Evolutionary conservation across 345 rosid genomes (phyloP).

Genomic region (Syzygium grande): DNA sequence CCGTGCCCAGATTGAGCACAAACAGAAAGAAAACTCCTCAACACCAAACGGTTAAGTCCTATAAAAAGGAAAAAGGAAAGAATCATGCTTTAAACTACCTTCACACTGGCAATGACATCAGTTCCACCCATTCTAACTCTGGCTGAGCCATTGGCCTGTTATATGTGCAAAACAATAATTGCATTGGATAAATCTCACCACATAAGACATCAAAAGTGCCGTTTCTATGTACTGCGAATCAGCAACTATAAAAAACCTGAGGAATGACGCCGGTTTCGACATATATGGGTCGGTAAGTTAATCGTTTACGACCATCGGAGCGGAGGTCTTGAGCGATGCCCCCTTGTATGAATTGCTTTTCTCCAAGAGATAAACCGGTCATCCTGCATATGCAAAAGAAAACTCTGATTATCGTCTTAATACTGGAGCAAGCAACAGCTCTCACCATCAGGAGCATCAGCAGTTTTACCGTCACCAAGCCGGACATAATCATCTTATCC

Average conservation of each 20-base stretch:
- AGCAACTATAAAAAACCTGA: constrained; percentile 32
- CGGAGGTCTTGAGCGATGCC: constrained; percentile 85
- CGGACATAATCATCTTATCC: neutral
- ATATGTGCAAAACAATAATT: neutral
- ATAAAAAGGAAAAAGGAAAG: too few relatives aligned
- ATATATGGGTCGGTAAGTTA: constrained; percentile 51
- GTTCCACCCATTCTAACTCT: constrained; percentile 71
- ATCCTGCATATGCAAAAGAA: constrained; percentile 14
- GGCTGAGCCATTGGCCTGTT: constrained; percentile 90
- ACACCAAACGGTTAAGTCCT: neutral
- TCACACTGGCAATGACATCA: constrained; percentile 91
- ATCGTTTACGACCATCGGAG: constrained; percentile 66
- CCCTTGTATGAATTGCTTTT: constrained; percentile 58
- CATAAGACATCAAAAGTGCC: neutral
- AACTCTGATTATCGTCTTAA: neutral
- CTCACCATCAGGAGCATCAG: neutral
- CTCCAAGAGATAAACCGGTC: constrained; percentile 74
- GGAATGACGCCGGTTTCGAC: constrained; percentile 86
- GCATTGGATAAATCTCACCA: neutral
- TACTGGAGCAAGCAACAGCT: neutral
- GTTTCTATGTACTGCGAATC: neutral
- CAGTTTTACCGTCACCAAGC: neutral
- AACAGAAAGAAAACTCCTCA: neutral
- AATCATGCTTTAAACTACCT: constrained; percentile 35
- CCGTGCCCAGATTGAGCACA: rapidly evolving